These are phyloP conservation scores for Trichoderma koningiopsis DNA, from an alignment of 2,329 filamentous ascomycete species.

Conservation along the genomic window DNA sequence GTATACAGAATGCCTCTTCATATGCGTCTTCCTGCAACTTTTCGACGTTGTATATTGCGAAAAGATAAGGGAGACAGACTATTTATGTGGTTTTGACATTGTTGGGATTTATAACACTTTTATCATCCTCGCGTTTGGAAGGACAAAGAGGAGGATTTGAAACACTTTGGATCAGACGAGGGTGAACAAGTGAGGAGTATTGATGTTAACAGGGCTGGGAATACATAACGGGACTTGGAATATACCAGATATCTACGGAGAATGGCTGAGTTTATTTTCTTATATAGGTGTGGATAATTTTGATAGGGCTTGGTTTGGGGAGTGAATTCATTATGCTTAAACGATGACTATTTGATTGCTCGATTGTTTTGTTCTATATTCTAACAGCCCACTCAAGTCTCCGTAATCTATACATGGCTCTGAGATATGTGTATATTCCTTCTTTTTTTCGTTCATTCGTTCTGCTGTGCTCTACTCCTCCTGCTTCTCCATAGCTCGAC, in stretches of 20 bases:
- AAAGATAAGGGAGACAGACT: neutral
- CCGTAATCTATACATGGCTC: neutral
- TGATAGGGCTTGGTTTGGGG: neutral
- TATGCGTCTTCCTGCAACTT: neutral
- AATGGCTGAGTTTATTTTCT: neutral
- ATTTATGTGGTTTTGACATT: neutral
- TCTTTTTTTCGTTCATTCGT: neutral
- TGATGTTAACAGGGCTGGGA: constrained; percentile 5
- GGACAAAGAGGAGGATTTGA: neutral
- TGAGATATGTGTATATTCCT: neutral
- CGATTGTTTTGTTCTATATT: neutral
- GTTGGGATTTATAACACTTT: neutral
- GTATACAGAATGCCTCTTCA: constrained; percentile 22
- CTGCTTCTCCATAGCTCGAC: constrained; percentile 79
- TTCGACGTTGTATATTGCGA: neutral
- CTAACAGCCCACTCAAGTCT: neutral
- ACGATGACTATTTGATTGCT: constrained; percentile 13
- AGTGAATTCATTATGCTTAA: neutral
- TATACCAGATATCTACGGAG: constrained; percentile 21
- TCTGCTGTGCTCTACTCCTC: constrained; percentile 43
- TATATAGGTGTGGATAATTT: constrained; percentile 4
- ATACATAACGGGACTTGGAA: constrained; percentile 12
- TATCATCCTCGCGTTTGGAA: neutral
- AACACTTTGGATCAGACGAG: neutral
- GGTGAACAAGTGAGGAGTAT: neutral